These are phyloP conservation scores for Jasminum sambac DNA, from an alignment of 257 asterid genomes.

Conservation along the genomic window DNA sequence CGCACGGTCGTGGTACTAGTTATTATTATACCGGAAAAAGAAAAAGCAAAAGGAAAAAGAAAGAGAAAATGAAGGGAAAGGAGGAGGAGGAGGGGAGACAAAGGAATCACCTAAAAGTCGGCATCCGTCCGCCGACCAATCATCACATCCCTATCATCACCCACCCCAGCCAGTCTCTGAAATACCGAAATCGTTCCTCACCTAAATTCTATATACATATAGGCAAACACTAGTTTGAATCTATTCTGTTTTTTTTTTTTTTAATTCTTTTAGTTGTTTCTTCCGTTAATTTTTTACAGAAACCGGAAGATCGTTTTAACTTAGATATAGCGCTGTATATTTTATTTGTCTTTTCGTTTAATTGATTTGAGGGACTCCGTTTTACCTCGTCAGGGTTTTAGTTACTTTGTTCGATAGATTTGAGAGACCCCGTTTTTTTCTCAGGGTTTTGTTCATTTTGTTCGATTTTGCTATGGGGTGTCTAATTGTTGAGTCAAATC, in stretches of 20 bases:
- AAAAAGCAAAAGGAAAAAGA: background rate
- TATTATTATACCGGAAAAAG: background rate
- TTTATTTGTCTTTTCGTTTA: background rate
- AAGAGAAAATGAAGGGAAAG: background rate
- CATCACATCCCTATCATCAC: slow-evolving; percentile 24
- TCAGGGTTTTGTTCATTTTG: background rate
- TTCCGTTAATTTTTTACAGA: slow-evolving; percentile 29
- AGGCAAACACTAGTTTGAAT: background rate
- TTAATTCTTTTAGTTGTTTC: slow-evolving; percentile 11
- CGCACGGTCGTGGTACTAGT: no score
- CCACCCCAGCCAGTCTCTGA: background rate
- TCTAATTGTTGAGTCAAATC: slow-evolving; percentile 25
- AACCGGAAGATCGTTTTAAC: slow-evolving; percentile 33
- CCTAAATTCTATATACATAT: background rate
- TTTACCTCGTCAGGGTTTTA: background rate
- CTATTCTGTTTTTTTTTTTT: background rate
- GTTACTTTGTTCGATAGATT: background rate
- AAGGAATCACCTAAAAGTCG: slow-evolving; percentile 39
- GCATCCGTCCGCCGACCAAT: slow-evolving; percentile 44
- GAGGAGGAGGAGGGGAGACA: slow-evolving; percentile 2
- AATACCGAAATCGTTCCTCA: background rate
- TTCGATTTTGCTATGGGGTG: slow-evolving; percentile 25
- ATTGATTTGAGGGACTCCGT: no score
- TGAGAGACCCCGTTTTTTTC: background rate
- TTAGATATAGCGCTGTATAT: background rate